phyloP scores from a whole-genome alignment of 371 early-diverging fungal genomes.

The Apophysomyces elegans region DNA sequence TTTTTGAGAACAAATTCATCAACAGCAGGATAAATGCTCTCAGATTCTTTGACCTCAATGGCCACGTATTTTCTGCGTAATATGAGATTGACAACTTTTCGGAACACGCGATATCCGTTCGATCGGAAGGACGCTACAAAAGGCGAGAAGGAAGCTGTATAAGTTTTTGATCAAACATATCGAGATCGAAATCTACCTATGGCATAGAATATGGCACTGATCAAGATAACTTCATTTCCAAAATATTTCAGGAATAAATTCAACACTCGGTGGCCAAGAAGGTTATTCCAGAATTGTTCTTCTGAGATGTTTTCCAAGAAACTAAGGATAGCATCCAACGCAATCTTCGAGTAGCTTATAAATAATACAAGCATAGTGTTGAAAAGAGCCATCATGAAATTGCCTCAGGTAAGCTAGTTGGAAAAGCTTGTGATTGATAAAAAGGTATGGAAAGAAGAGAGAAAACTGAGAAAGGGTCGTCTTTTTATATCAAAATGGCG shows the following conservation, averaged over 20 bases:
- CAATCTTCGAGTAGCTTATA: too few relatives aligned
- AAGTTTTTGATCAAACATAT: neutral
- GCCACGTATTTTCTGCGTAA: too few relatives aligned
- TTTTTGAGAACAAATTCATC: neutral
- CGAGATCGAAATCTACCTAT: slow-evolving; percentile 12
- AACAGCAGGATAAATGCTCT: too few relatives aligned
- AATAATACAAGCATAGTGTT: too few relatives aligned
- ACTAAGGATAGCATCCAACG: slow-evolving; percentile 15
- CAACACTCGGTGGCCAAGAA: slow-evolving; percentile 21
- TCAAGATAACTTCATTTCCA: slow-evolving; percentile 20
- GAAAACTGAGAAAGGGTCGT: too few relatives aligned
- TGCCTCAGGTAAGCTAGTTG: too few relatives aligned
- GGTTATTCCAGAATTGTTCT: slow-evolving; percentile 28
- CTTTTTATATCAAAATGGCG: too few relatives aligned
- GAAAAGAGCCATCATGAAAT: too few relatives aligned
- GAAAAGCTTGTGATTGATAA: too few relatives aligned
- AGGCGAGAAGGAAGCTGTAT: neutral
- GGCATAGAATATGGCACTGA: slow-evolving; percentile 13
- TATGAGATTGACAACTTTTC: too few relatives aligned
- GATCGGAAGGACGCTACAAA: slow-evolving; percentile 34
- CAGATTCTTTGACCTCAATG: too few relatives aligned
- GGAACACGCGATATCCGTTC: neutral
- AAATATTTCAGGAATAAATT: slow-evolving; percentile 14
- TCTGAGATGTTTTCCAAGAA: slow-evolving; percentile 28
- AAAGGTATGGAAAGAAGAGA: too few relatives aligned